Evolutionary conservation across 441 rosid genomes (phyloP).

Genomic region (Adansonia grandidieri): DNA sequence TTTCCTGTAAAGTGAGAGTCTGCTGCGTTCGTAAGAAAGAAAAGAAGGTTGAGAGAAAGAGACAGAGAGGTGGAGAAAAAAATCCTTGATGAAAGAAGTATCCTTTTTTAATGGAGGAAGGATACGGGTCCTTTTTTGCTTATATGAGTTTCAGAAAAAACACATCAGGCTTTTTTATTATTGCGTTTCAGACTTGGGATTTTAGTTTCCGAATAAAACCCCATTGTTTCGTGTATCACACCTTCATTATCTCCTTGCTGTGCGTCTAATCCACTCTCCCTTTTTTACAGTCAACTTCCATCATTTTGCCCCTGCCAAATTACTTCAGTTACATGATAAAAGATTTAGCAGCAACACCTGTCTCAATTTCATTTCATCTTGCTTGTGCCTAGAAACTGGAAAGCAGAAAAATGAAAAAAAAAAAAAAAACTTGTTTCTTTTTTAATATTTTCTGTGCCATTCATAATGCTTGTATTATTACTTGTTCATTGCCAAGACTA

Average conservation of each 20-base stretch:
- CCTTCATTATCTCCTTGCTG: not conserved
- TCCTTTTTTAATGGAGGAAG: constrained; percentile 39
- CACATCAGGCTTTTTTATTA: constrained; percentile 36
- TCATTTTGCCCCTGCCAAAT: no score
- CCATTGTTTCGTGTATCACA: constrained; percentile 27
- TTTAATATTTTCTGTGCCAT: no score
- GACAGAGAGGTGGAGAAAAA: constrained; percentile 29
- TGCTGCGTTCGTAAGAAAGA: not conserved
- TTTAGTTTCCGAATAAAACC: constrained; percentile 73
- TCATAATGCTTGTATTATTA: no score
- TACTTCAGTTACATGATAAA: no score
- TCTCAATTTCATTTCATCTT: no score
- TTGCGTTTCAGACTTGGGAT: constrained; percentile 65
- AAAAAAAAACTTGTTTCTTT: no score
- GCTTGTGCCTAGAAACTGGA: no score
- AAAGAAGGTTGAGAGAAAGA: constrained; percentile 12
- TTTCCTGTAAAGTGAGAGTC: constrained; percentile 4
- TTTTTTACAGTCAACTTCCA: constrained; percentile 20
- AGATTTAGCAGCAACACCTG: no score
- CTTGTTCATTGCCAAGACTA: no score
- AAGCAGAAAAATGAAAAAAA: no score
- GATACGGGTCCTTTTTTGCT: constrained; percentile 30
- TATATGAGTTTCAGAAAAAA: constrained; percentile 10
- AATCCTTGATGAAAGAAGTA: constrained; percentile 25
- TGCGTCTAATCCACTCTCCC: constrained; percentile 43